Evolutionary conservation across 2,329 filamentous ascomycete genomes (phyloP).

Genomic region (Tolypocladium nubicola): DNA sequence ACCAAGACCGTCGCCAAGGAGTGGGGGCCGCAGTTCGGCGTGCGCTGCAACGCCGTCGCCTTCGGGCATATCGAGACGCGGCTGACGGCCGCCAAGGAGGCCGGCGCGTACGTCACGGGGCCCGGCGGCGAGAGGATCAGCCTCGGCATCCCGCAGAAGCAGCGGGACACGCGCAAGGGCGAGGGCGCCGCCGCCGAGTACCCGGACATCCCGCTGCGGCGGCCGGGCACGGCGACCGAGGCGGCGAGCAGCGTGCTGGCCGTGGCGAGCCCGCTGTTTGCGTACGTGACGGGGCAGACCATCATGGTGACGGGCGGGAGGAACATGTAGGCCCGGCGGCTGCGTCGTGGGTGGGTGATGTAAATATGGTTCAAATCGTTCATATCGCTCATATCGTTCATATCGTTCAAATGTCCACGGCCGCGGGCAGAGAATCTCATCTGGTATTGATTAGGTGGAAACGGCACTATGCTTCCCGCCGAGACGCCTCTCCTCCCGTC

Average conservation of each 20-base stretch:
- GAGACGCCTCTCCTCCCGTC: neutral
- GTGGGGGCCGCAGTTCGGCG: conserved; percentile 78
- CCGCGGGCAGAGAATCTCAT: neutral
- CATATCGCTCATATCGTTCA: no score
- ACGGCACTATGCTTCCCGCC: neutral
- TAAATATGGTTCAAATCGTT: neutral
- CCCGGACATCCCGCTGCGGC: conserved; percentile 66
- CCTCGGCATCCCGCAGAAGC: conserved; percentile 60
- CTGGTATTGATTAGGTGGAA: neutral
- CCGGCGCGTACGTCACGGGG: conserved; percentile 66
- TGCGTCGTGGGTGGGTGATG: neutral
- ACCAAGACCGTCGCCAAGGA: conserved; percentile 88
- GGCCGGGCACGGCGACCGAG: conserved; percentile 69
- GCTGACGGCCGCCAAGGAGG: conserved; percentile 75
- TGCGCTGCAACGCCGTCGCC: conserved; percentile 72
- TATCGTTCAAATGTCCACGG: neutral
- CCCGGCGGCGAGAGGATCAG: conserved; percentile 67
- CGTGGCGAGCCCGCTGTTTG: conserved; percentile 71
- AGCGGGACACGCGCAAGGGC: conserved; percentile 23
- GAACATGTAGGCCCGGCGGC: conserved; percentile 35
- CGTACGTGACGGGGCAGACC: conserved; percentile 79
- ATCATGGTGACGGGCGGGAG: conserved; percentile 75
- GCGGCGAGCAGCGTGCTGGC: conserved; percentile 69
- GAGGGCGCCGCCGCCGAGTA: conserved; percentile 29
- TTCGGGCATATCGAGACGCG: conserved; percentile 76